A percentile compares a stretch with the other conserved stretches of the same genome.
Conservation (phyloP, 768 basidiomycete species). For the Crepidotus variabilis region DNA sequence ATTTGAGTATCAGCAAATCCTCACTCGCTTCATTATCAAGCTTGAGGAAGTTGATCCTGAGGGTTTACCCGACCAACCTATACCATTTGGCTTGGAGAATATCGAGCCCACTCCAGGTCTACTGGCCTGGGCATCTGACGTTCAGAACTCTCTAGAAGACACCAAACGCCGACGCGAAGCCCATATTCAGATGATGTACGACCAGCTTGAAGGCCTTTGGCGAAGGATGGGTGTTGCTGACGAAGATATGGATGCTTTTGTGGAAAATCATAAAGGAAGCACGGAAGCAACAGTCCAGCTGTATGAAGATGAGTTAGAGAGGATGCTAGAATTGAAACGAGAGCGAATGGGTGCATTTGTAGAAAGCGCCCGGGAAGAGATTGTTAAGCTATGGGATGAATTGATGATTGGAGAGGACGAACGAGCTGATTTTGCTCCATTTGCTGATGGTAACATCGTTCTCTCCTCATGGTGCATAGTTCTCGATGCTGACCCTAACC, state of each 20-base stretch:
- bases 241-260: constrained; percentile 85
- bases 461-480: neutral
- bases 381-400: constrained; percentile 78
- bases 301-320: constrained; percentile 86
- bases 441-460: constrained; percentile 65
- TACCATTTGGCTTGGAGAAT: constrained; percentile 58
- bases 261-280: constrained; percentile 80
- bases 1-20: constrained; percentile 51
- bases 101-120: constrained; percentile 77
- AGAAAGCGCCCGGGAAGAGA: constrained; percentile 75
- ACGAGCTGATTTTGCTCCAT: constrained; percentile 74
- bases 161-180: constrained; percentile 72
- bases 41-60: constrained; percentile 58
- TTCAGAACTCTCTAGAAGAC: constrained; percentile 60
- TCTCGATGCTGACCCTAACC: constrained; percentile 6
- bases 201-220: constrained; percentile 92
- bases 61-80: constrained; percentile 30
- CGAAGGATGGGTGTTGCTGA: constrained; percentile 77
- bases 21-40: constrained; percentile 59
- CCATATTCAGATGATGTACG: constrained; percentile 91
- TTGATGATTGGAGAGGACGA: constrained; percentile 85
- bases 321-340: constrained; percentile 86
- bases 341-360: constrained; percentile 88
- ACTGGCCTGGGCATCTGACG: constrained; percentile 63
- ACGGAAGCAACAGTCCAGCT: constrained; percentile 72